These are phyloP conservation scores for Clitoria ternatea DNA, from an alignment of 306 rosid species.

Conservation along the genomic window DNA sequence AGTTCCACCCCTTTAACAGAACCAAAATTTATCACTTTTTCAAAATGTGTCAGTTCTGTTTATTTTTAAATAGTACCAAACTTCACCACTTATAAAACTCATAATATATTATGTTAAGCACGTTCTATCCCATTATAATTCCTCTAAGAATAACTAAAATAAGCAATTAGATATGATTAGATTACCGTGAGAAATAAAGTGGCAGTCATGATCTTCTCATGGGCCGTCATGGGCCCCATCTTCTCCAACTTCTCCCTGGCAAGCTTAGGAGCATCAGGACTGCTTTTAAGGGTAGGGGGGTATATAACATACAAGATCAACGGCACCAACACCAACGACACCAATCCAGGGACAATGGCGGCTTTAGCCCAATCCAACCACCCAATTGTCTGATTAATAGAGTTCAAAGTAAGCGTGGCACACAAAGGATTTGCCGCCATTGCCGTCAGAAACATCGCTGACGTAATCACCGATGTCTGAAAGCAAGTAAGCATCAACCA, in stretches of 20 bases:
- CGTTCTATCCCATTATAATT: too few species aligned
- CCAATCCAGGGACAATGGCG: slow-evolving; percentile 80
- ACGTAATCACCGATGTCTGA: slow-evolving; percentile 91
- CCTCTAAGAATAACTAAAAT: not conserved
- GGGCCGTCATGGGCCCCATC: slow-evolving; percentile 83
- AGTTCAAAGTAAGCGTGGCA: slow-evolving; percentile 62
- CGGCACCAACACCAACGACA: slow-evolving; percentile 86
- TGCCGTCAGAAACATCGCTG: slow-evolving; percentile 93
- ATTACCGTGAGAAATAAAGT: slow-evolving; percentile 91
- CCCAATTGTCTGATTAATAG: slow-evolving; percentile 84
- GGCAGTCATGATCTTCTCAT: slow-evolving; percentile 84
- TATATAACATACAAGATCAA: slow-evolving; percentile 70
- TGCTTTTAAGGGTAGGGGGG: slow-evolving; percentile 79
- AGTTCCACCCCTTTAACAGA: too few species aligned
- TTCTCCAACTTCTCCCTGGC: slow-evolving; percentile 78
- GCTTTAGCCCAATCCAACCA: slow-evolving; percentile 99
- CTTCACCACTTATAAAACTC: too few species aligned
- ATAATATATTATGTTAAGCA: too few species aligned
- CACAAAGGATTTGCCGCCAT: slow-evolving; percentile 98
- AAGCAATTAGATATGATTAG: not conserved
- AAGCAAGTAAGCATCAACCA: slow-evolving; percentile 99
- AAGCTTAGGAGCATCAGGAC: slow-evolving; percentile 96
- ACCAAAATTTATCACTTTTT: too few species aligned
- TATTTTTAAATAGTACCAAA: too few species aligned
- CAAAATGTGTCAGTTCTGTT: too few species aligned